Evolutionary conservation across 257 asterid species (phyloP).

Genomic region (Scutellaria minor): DNA sequence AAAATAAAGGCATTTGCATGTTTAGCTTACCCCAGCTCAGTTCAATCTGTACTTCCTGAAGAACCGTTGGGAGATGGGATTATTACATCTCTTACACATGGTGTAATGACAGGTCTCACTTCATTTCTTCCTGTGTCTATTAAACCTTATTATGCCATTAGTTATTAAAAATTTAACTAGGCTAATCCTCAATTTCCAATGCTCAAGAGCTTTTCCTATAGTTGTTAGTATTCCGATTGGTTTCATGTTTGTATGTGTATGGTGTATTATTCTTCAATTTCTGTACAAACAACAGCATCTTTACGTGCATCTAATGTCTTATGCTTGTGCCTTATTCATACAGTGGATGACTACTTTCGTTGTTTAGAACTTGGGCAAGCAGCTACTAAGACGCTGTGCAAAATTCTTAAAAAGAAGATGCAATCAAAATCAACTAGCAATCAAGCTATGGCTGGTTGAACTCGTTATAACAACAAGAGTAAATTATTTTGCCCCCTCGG

Average conservation of each 20-base stretch:
- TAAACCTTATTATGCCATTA: not conserved
- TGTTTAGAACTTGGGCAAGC: conserved; percentile 81
- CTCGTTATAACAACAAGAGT: not conserved
- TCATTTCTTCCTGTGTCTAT: not conserved
- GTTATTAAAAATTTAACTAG: not conserved
- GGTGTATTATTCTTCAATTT: too few relatives aligned
- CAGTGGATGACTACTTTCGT: conserved; percentile 76
- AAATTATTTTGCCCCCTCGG: not conserved
- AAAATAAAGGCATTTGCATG: conserved; percentile 74
- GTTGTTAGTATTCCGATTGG: too few relatives aligned
- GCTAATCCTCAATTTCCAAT: not conserved
- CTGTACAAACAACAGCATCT: too few relatives aligned
- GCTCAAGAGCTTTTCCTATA: too few relatives aligned
- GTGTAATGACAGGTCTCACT: conserved; percentile 72
- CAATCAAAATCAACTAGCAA: conserved; percentile 46
- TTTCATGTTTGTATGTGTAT: too few relatives aligned
- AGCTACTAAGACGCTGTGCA: conserved; percentile 66
- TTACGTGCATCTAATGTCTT: conserved; percentile 1
- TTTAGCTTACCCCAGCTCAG: conserved; percentile 75
- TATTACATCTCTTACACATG: conserved; percentile 80
- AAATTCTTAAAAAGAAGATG: conserved; percentile 76
- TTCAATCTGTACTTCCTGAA: conserved; percentile 61
- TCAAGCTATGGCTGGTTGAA: conserved; percentile 46
- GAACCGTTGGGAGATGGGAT: conserved; percentile 59
- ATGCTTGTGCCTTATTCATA: conserved; percentile 1